Base-by-base conservation (phyloP, 768 basidiomycete genomes). In the Boletus barrowsii region DNA sequence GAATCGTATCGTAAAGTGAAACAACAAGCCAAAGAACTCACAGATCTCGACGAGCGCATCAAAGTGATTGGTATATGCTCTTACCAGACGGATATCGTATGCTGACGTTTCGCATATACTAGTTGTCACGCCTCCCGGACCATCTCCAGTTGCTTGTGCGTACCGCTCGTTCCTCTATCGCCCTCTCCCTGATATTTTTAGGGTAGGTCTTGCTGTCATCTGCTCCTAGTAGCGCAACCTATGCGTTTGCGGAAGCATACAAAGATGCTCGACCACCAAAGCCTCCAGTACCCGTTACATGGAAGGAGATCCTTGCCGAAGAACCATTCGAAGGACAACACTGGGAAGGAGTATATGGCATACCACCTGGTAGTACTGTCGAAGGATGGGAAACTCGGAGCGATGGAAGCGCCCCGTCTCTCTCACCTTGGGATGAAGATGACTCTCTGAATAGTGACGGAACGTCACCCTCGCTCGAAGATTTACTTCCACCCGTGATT, bases 251-350 rank as follows among this genome's bases (percentile, higher is more conserved):
- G n/a, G 77, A 82, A 6, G 54, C 68, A 0, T 83, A 81, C 58
- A 73, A 86, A 7, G 72, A 84, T 30, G 65, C 60, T 1, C 61
- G 70, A 2, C 68, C 62, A 24, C 33, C 55, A 0, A 46, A 62
- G 42, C 53, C 59, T 8, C 74, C 65, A 8, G 67, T 74, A 4
- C 61, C 74, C 1, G 69, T 90, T 8, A 89, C 87, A 4, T 93
- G 91, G 91, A 75, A 78, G 55, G 78, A 83, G n/a, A 92, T 93
- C 47, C 77, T 93, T 15, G 79, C 79, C 1, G 90, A 90, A 62
- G 90, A 92, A 53, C 88, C 90, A 4, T 88, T 90, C 56, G 87
- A 92, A 68, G 91, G 88, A 15, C 83, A 92, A 56, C 90, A 92
- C 62, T 92, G 90, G 90, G 81, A 88, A 63, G 87, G 87, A 1